Percentiles rank a stretch among this genome's conserved stretches.
These are phyloP conservation scores for Tieghemiomyces parasiticus DNA, from an alignment of 192 early-diverging fungal species.

Conservation along the genomic window DNA sequence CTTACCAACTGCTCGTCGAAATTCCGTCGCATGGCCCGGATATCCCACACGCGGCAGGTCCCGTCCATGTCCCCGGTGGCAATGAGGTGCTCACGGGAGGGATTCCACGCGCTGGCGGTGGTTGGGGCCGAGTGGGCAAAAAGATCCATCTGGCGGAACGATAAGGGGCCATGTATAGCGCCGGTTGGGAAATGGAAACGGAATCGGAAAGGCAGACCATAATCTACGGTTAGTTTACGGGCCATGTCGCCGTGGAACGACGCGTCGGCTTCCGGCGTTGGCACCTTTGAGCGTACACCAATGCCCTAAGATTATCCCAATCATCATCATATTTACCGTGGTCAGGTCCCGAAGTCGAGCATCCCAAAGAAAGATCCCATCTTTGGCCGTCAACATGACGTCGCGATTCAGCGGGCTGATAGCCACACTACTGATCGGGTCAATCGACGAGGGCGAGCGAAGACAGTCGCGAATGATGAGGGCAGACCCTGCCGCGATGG, in stretches of 20 bases:
- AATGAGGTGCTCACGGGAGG: not conserved
- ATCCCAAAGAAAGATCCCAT: not conserved
- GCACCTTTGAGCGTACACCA: no score
- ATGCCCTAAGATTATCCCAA: no score
- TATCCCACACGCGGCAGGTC: slow-evolving; percentile 1
- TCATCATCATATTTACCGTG: no score
- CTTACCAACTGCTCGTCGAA: not conserved
- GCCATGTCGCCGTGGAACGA: no score
- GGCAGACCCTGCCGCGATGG: not conserved
- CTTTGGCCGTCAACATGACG: not conserved
- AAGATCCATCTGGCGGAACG: no score
- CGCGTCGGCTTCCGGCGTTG: no score
- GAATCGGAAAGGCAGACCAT: no score
- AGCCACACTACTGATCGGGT: not conserved
- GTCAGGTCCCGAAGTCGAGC: no score
- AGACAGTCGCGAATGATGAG: not conserved
- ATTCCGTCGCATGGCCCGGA: not conserved
- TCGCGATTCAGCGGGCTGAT: not conserved
- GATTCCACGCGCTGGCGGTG: not conserved
- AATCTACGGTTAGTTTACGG: not conserved
- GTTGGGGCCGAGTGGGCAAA: not conserved
- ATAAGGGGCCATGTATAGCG: no score
- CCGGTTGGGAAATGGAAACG: no score
- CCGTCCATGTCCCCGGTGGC: not conserved
- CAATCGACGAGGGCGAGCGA: not conserved